Evolutionary conservation across 768 basidiomycete species (phyloP).

Genomic region (Steccherinum ochraceum): DNA sequence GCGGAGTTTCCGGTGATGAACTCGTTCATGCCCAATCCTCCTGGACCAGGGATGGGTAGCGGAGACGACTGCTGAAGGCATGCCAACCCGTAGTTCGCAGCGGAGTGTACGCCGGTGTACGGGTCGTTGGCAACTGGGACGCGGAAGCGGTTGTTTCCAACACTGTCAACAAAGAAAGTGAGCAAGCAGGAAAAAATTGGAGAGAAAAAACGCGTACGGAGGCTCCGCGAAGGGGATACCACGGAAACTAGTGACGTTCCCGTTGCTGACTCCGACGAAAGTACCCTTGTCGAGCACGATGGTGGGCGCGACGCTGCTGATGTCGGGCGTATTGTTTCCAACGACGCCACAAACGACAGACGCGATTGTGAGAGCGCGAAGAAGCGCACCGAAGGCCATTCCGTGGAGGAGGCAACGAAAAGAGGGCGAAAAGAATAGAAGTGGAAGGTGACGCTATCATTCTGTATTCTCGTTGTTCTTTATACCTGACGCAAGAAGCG

Average conservation of each 20-base stretch:
- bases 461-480: no score
- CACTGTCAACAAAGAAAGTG: neutral
- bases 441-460: no score
- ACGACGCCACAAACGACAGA: no score
- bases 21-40: neutral
- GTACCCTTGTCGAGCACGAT: slow-evolving; percentile 6
- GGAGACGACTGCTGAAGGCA: neutral
- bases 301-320: neutral
- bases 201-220: slow-evolving; percentile 3
- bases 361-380: no score
- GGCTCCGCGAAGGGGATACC: slow-evolving; percentile 9
- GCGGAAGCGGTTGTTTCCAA: neutral
- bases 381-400: no score
- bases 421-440: no score
- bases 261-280: slow-evolving; percentile 1
- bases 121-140: neutral
- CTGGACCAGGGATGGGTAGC: neutral
- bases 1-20: neutral
- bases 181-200: neutral
- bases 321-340: no score
- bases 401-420: no score
- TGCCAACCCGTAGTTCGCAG: neutral
- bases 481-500: no score
- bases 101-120: neutral
- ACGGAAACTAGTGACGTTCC: slow-evolving; percentile 1